Evolutionary conservation across 768 basidiomycete species (phyloP), one percentile per base, ranked within the genome.

Genomic region (Paxillus ammoniavirescens): DNA sequence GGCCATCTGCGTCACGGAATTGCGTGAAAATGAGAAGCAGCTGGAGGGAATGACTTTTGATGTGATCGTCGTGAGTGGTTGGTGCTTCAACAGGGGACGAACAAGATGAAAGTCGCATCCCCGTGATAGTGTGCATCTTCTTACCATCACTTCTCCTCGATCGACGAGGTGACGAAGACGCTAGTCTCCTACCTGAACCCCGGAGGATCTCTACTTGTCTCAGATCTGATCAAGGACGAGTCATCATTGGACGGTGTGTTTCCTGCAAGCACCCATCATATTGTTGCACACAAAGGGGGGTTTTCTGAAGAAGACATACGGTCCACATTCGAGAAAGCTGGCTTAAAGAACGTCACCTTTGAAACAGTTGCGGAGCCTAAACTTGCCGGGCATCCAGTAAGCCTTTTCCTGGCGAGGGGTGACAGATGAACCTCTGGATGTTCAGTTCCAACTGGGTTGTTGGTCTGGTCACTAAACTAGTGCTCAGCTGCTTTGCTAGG

Each of bases 101-200:
- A 41, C 2, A 8, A 10, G 13, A 14, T 43, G 8, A 33, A 13
- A 41, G n/a, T 8, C 15, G 36, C 48, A 4, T 26, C 17, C 36
- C 51, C 23, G 36, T 33, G 10, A 33, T 21, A 90, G 88, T 90
- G 87, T 60, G 73, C 78, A 8, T 70, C 73, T 26, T 73, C 87
- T 2, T 88, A 86, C 61, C 86, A 88, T 57, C 86, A 88, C 63
- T 75, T 88, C 50, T 49, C 68, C 5, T 77, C 77, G 26, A 76
- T 83, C 58, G 68, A 72, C 8, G 66, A 69, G 10, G 77, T 78
- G 28, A 89, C 88, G 7, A 70, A 70, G 14, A 68, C 70, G 2
- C 75, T 91, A n/a, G 74, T 70, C 2, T 70, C 68, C 40, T 82
- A 82, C 63, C 72, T 91, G 58, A 87, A 82, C 54, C 83, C 83